These are phyloP conservation scores for Periconia macrospinosa DNA, from an alignment of 2,329 filamentous ascomycete genomes.

Conservation along the genomic window DNA sequence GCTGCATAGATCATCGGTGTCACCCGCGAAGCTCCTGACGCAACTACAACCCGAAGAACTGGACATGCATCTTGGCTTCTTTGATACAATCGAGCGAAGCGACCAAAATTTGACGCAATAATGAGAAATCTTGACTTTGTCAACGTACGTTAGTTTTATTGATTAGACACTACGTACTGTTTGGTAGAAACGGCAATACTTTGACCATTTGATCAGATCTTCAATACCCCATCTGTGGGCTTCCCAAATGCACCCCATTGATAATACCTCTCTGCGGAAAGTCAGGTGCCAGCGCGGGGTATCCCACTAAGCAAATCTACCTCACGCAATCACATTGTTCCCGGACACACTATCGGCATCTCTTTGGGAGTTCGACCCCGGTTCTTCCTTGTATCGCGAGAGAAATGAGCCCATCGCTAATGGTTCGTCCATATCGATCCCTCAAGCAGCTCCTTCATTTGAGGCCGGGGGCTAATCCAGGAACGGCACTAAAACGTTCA, in stretches of 20 bases:
- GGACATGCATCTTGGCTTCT: neutral
- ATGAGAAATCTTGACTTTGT: neutral
- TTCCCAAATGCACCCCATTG: no score
- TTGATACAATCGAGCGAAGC: no score
- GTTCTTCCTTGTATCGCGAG: no score
- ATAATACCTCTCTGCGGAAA: no score
- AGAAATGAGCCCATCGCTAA: neutral
- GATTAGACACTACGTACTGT: neutral
- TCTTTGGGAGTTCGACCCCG: no score
- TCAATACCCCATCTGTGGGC: neutral
- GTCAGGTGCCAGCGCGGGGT: no score
- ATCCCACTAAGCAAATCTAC: no score
- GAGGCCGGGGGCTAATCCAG: conserved; percentile 60
- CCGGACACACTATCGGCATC: no score
- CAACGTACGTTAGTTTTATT: neutral
- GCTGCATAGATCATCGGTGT: neutral
- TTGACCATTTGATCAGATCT: neutral
- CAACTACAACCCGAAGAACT: neutral
- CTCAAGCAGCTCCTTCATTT: conserved; percentile 23
- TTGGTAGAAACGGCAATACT: neutral
- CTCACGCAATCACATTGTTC: no score
- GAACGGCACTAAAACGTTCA: conserved; percentile 75
- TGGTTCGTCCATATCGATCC: neutral
- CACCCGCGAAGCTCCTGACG: neutral
- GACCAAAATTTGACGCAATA: no score